Evolutionary conservation across 257 asterid species (phyloP).

Genomic region (Przewalskia tangutica): DNA sequence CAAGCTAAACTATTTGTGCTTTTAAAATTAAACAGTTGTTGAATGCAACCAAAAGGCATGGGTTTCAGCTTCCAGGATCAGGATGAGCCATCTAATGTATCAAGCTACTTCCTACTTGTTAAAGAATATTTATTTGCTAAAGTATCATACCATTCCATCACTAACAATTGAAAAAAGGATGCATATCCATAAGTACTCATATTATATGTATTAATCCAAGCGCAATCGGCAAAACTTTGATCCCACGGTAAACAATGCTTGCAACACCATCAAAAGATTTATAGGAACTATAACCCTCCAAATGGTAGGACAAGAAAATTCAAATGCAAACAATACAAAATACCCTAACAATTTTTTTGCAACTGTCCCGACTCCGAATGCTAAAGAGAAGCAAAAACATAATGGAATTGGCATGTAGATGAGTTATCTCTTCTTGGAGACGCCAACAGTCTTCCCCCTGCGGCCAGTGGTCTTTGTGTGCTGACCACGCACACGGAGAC

Average conservation of each 20-base stretch:
- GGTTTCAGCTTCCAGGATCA: background rate
- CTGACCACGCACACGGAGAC: constrained; percentile 91
- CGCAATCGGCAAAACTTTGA: background rate
- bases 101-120: background rate
- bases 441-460: constrained; percentile 96
- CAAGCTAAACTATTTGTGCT: background rate
- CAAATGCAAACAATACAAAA: background rate
- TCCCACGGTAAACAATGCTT: background rate
- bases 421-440: constrained; percentile 74
- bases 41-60: too few species aligned
- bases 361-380: background rate
- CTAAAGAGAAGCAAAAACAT: background rate
- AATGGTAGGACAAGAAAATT: background rate
- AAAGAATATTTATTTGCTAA: background rate
- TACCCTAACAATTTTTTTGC: background rate
- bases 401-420: background rate
- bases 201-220: background rate
- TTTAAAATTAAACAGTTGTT: too few species aligned
- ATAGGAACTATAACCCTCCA: background rate
- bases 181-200: background rate
- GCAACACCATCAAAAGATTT: background rate
- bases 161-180: background rate
- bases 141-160: too few species aligned
- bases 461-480: constrained; percentile 95
- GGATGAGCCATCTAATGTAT: background rate